Conservation (phyloP, 352 stramenopile genomes). For the Hyaloperonospora brassicae region DNA sequence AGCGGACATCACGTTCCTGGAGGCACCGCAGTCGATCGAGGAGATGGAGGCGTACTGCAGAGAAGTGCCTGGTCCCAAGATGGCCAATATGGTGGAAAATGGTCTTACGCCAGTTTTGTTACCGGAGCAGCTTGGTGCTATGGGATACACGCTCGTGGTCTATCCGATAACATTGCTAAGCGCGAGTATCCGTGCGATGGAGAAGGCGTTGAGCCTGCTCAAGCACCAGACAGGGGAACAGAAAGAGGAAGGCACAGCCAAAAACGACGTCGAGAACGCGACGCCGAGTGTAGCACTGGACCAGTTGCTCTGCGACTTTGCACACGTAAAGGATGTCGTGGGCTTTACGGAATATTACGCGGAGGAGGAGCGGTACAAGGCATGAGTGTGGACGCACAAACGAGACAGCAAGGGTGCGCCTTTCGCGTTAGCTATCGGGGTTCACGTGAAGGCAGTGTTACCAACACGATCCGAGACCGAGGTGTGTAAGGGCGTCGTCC, state of each 20-base stretch:
- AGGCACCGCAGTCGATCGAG: slow-evolving; percentile 84
- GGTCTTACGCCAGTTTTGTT: slow-evolving; percentile 89
- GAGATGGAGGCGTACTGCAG: slow-evolving; percentile 90
- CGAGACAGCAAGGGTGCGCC: neutral
- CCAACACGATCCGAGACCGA: no score
- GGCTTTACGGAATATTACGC: slow-evolving; percentile 89
- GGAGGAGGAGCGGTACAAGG: slow-evolving; percentile 65
- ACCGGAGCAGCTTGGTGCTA: slow-evolving; percentile 74
- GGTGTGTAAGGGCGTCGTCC: no score
- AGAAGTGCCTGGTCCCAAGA: slow-evolving; percentile 86
- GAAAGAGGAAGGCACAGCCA: slow-evolving; percentile 15
- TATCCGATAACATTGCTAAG: slow-evolving; percentile 92
- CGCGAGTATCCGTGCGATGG: slow-evolving; percentile 90
- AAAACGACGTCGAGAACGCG: slow-evolving; percentile 22
- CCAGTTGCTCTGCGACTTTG: slow-evolving; percentile 85
- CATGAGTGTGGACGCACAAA: neutral
- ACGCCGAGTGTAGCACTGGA: slow-evolving; percentile 48
- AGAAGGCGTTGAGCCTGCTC: slow-evolving; percentile 78
- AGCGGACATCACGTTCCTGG: slow-evolving; percentile 88
- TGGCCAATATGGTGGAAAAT: slow-evolving; percentile 90
- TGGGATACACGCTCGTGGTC: slow-evolving; percentile 90
- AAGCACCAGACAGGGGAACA: slow-evolving; percentile 34
- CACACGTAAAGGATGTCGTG: slow-evolving; percentile 88
- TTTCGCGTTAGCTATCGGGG: no score
- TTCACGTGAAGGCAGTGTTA: no score